These are phyloP conservation scores for Rhodamnia rubescens DNA, from an alignment of 345 rosid species.

Conservation along the genomic window DNA sequence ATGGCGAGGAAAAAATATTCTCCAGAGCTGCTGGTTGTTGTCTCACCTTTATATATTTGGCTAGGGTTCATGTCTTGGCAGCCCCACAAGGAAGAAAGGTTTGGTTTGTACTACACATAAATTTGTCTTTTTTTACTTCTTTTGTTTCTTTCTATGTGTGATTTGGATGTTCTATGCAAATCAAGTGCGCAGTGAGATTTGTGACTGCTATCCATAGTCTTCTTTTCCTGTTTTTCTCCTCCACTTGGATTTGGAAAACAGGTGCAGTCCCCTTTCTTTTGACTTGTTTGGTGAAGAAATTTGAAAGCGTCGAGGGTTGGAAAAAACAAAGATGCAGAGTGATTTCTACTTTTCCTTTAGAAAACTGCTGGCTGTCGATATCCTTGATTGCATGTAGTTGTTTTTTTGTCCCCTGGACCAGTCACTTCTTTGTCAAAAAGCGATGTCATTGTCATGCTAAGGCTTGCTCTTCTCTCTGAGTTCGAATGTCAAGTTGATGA, in stretches of 20 bases:
- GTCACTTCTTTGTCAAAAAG: background rate
- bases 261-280: background rate
- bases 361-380: background rate
- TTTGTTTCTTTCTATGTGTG: background rate
- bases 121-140: background rate
- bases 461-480: background rate
- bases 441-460: background rate
- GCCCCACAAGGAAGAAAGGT: constrained; percentile 99
- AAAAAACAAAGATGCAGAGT: background rate
- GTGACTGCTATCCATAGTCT: background rate
- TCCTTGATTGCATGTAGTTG: background rate
- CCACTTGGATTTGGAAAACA: background rate
- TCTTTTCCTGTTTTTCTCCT: background rate
- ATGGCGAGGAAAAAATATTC: constrained; percentile 63
- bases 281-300: background rate
- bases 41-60: constrained; percentile 87
- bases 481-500: background rate
- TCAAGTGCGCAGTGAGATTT: background rate
- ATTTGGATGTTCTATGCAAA: background rate
- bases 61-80: constrained; percentile 88
- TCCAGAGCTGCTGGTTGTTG: constrained; percentile 58
- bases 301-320: background rate
- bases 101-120: background rate
- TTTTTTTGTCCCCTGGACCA: background rate
- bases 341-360: background rate